Evolutionary conservation across 2,329 filamentous ascomycete genomes (phyloP), one percentile per base, ranked within the genome.

Genomic region (Penicillium sp.): DNA sequence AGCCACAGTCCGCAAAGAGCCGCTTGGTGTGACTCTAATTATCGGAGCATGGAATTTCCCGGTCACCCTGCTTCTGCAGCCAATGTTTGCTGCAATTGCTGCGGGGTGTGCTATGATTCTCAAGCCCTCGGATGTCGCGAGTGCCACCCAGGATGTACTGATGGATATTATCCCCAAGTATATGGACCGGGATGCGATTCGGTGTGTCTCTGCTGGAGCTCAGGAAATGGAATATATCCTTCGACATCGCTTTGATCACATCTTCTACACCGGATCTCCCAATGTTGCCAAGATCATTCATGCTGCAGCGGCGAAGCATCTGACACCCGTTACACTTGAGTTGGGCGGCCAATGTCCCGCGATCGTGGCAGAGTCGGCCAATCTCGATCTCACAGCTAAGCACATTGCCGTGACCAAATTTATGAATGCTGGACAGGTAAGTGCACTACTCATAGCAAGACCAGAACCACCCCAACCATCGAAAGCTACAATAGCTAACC

Each of bases 21-120:
- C 75, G 1, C 61, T 71, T 2, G 75, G 75, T 5, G 69, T 76
- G 1, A 64, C 66, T 0, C 64, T 78, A 9, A 68, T 77, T 35
- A 72, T 78, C 18, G 69, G 71, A 0, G 65, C 74, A 2, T 77
- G 74, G 75, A 77, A 78, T 50, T 77, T 71, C 14, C 75, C 75
- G 0, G 58, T 77, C 41, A 52, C 67, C 3, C 59, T 74, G 3
- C 49, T 66, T 0, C 41, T 77, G 0, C 64, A 70, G 45, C 73
- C 74, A 16, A 55, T 74, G 30, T 51, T 76, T 19, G 71, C 68
- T 13, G 74, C 74, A 13, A 72, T 77, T 14, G 66, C 73, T 2
- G 74, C 75, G 1, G 75, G 75, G 5, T 67, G 63, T 41, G 62
- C 65, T 25, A 64, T 70, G 8, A 54, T 77, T 7, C 47, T 78